Evolutionary conservation across 345 rosid species (phyloP).

Genomic region (Eucalyptus cloeziana): DNA sequence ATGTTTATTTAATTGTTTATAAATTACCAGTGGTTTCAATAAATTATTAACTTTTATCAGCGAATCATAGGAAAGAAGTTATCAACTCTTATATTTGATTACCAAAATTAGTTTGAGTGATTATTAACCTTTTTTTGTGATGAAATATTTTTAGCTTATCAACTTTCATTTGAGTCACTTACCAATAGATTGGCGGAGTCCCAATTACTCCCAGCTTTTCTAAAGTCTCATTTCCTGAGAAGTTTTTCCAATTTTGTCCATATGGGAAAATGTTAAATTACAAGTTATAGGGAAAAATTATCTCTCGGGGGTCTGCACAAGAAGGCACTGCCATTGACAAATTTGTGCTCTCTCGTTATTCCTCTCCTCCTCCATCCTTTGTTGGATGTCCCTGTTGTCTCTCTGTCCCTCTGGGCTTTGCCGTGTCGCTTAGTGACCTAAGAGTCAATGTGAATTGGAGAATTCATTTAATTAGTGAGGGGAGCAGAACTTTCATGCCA

Average conservation of each 20-base stretch:
- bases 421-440: background rate
- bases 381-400: background rate
- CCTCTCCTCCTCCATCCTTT: background rate
- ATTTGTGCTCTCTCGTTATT: background rate
- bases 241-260: too few relatives aligned
- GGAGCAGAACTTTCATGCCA: background rate
- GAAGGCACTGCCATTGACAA: background rate
- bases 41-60: too few relatives aligned
- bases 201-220: constrained; percentile 4
- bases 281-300: background rate
- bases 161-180: background rate
- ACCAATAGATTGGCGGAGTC: background rate
- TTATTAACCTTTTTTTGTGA: accelerated
- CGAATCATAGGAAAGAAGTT: background rate
- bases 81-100: background rate
- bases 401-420: background rate
- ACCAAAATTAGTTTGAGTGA: background rate
- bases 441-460: background rate
- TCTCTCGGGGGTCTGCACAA: background rate
- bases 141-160: background rate
- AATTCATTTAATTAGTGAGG: background rate
- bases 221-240: background rate
- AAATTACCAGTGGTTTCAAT: background rate
- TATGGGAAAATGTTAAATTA: background rate
- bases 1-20: too few relatives aligned